Base-by-base conservation (phyloP, 805 yeast species). In the Citeromyces matritensis region DNA sequence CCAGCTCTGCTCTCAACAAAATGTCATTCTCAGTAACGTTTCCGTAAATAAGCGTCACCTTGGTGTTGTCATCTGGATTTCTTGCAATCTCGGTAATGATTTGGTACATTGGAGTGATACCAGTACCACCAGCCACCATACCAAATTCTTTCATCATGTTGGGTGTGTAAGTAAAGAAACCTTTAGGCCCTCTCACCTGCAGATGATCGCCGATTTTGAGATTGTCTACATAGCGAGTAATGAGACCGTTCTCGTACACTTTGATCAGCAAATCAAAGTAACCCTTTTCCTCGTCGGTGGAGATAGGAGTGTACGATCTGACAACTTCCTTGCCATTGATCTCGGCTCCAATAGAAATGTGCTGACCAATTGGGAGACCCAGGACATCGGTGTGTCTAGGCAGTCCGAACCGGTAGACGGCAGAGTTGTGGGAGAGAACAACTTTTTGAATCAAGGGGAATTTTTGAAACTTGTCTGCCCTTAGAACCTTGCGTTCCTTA, bases 81-180 rank as follows among this genome's bases (percentile, higher is more conserved):
- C 62, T 58, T 44, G 74, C 73, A 41, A 86, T 76, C 9, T 93
- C 81, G 43, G 81, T 79, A 42, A 86, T 73, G 42, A 85, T 76
- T 61, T 85, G 95, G 56, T 73, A 83, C 95, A 85, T 85, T 51
- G 95, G 95, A 6, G 95, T 79, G 46, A 85, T 79, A 52, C 96
- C 96, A 25, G 96, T 83, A 47, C 96, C 97, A 42, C 96, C 96
- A 27, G 95, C 94, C 41, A 88, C 74, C 96, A 86, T 86, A 33
- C 79, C 84, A 37, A 86, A 64, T 37, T 68, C 65, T 36, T 65
- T 59, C 35, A 69, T 74, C 74, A 78, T 73, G 57, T 81, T 82
- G 42, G 93, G 84, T 33, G 71, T 62, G 58, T 86, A 86, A 38
- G 73, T 67, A 63, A 81, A 84, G 46, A 72, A 72, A 6, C 97